phyloP scores from a whole-genome alignment of 148 eudicot species.

The Rhododendron williamsianum region DNA sequence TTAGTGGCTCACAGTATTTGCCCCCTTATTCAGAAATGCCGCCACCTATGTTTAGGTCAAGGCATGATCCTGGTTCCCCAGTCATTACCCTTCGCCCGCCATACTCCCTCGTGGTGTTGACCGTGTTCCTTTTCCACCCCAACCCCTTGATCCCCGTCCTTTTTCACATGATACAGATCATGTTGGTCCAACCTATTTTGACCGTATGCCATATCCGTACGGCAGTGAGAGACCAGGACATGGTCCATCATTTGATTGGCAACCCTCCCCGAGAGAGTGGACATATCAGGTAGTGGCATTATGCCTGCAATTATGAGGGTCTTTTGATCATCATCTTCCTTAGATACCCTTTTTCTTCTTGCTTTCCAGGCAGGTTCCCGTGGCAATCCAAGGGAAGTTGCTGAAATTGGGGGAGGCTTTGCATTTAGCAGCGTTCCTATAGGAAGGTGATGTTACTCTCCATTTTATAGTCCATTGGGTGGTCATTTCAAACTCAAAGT shows the following conservation, averaged over 20 bases:
- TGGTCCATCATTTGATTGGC: conserved; percentile 33
- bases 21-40: conserved; percentile 35
- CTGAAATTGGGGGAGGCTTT: conserved; percentile 28
- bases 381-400: conserved; percentile 30
- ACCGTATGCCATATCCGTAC: conserved; percentile 27
- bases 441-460: conserved; percentile 26
- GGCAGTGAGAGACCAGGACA: conserved; percentile 37
- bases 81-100: conserved; percentile 39
- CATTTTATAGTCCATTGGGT: conserved; percentile 3
- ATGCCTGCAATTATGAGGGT: not conserved
- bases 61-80: conserved; percentile 49
- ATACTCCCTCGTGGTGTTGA: conserved; percentile 33
- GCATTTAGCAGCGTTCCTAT: conserved; percentile 13
- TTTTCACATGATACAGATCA: conserved; percentile 34
- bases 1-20: conserved; percentile 25
- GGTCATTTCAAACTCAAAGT: not conserved
- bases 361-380: conserved; percentile 31
- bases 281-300: conserved; percentile 16
- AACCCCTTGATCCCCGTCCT: conserved; percentile 23
- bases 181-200: conserved; percentile 24
- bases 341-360: not conserved
- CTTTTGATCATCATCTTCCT: not conserved
- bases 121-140: conserved; percentile 24
- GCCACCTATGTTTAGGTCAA: conserved; percentile 46
- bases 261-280: conserved; percentile 42